Percentiles rank a stretch among this genome's conserved stretches.
phyloP scores from a whole-genome alignment of 1,139 yeast species.

The Geotrichum fermentans region DNA sequence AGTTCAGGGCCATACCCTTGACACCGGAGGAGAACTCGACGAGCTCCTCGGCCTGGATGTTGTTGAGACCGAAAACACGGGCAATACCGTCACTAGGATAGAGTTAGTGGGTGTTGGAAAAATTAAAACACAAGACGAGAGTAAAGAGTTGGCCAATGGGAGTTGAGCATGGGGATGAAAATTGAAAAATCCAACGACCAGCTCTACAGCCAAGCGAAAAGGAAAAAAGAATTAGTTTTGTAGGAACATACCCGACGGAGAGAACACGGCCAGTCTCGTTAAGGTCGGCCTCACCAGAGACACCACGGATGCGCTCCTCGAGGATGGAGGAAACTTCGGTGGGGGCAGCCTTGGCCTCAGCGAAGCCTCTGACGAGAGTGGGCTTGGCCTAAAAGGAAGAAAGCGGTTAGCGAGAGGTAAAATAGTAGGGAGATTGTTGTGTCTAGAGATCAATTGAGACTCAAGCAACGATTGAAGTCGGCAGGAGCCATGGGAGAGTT shows the following conservation, averaged over 20 bases:
- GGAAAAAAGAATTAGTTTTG: neutral
- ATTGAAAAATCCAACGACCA: slow-evolving; percentile 1
- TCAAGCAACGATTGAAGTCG: neutral
- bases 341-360: slow-evolving; percentile 93
- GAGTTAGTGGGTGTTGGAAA: slow-evolving; percentile 2
- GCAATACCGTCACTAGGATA: slow-evolving; percentile 94
- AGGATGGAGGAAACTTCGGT: slow-evolving; percentile 98
- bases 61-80: slow-evolving; percentile 99
- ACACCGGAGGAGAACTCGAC: slow-evolving; percentile 99
- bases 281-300: slow-evolving; percentile 93
- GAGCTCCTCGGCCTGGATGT: slow-evolving; percentile 99
- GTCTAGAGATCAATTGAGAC: neutral
- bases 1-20: slow-evolving; percentile 99
- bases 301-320: slow-evolving; percentile 99
- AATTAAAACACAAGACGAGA: neutral
- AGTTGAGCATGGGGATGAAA: slow-evolving; percentile 9
- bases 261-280: slow-evolving; percentile 99
- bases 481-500: no score
- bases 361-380: slow-evolving; percentile 56
- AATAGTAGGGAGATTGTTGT: neutral
- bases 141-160: slow-evolving; percentile 16
- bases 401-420: slow-evolving; percentile 26
- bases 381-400: slow-evolving; percentile 23
- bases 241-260: slow-evolving; percentile 79
- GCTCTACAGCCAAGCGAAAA: slow-evolving; percentile 3